Evolutionary conservation across 2,329 filamentous ascomycete species (phyloP).

Genomic region (Curvularia hawaiiensis): DNA sequence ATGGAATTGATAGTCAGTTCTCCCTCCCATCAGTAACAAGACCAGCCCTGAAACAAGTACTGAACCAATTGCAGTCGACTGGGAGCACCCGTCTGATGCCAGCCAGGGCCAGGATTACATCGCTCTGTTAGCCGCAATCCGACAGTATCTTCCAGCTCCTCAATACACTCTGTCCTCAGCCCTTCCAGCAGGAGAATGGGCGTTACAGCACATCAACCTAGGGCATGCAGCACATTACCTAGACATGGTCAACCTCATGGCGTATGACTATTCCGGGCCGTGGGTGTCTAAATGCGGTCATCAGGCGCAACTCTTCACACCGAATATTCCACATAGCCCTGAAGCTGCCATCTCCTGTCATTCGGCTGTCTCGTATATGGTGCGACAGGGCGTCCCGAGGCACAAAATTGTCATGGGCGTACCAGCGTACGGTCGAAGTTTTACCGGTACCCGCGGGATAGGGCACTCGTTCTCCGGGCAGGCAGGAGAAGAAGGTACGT

Average conservation of each 20-base stretch:
- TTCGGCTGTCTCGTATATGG: constrained; percentile 68
- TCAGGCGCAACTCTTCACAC: constrained; percentile 74
- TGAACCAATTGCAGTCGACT: constrained; percentile 66
- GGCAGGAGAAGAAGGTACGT: constrained; percentile 68
- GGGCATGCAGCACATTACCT: constrained; percentile 66
- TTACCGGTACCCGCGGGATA: constrained; percentile 67
- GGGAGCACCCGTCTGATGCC: constrained; percentile 73
- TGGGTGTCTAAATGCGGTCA: constrained; percentile 73
- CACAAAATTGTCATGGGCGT: constrained; percentile 77
- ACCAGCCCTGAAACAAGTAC: constrained; percentile 20
- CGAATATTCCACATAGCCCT: constrained; percentile 59
- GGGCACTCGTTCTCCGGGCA: constrained; percentile 63
- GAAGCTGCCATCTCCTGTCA: constrained; percentile 65
- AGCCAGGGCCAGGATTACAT: constrained; percentile 74
- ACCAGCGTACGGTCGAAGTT: constrained; percentile 76
- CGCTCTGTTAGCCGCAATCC: constrained; percentile 68
- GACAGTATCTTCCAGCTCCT: constrained; percentile 70
- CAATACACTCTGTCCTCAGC: constrained; percentile 73
- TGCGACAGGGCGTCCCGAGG: constrained; percentile 68
- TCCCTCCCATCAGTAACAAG: neutral
- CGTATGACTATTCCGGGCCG: constrained; percentile 77
- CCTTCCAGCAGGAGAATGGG: constrained; percentile 69
- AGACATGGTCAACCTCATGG: constrained; percentile 78
- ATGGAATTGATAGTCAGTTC: constrained; percentile 73
- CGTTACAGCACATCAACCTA: constrained; percentile 73